Evolutionary conservation across 768 basidiomycete species (phyloP).

Genomic region (Butyriboletus loyo): DNA sequence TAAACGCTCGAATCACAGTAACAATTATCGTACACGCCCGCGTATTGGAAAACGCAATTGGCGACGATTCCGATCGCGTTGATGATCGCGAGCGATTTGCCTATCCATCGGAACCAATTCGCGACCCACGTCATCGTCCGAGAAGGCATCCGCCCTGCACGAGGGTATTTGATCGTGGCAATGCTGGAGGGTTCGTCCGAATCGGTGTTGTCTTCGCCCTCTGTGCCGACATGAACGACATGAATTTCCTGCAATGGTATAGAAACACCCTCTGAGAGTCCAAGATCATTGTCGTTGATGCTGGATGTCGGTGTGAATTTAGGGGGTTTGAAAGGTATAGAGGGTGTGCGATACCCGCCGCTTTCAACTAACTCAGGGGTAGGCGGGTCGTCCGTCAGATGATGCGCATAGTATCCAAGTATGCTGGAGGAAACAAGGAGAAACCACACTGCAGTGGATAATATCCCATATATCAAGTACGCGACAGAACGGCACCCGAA

Average conservation of each 20-base stretch:
- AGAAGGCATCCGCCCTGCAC: neutral
- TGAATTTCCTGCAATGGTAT: neutral
- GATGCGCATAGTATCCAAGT: constrained; percentile 21
- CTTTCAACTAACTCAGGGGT: neutral
- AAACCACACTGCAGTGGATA: constrained; percentile 31
- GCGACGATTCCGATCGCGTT: constrained; percentile 28
- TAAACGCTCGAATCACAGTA: constrained; percentile 30
- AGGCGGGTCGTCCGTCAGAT: neutral
- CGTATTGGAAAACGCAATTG: constrained; percentile 30
- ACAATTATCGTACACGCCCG: constrained; percentile 26
- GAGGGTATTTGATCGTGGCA: neutral
- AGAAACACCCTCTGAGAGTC: neutral
- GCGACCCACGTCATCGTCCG: constrained; percentile 1
- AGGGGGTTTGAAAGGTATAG: neutral
- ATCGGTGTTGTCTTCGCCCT: neutral
- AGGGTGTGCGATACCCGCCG: neutral
- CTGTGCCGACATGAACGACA: no score
- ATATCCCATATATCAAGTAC: constrained; percentile 29
- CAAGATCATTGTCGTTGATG: neutral
- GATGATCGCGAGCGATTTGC: constrained; percentile 26
- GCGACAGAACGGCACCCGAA: constrained; percentile 35
- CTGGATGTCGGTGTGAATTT: neutral
- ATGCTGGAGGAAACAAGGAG: constrained; percentile 30
- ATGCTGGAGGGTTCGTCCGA: neutral
- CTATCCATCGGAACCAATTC: constrained; percentile 23